phyloP scores from a whole-genome alignment of 2,329 filamentous ascomycete genomes.

The Colletotrichum sp. region DNA sequence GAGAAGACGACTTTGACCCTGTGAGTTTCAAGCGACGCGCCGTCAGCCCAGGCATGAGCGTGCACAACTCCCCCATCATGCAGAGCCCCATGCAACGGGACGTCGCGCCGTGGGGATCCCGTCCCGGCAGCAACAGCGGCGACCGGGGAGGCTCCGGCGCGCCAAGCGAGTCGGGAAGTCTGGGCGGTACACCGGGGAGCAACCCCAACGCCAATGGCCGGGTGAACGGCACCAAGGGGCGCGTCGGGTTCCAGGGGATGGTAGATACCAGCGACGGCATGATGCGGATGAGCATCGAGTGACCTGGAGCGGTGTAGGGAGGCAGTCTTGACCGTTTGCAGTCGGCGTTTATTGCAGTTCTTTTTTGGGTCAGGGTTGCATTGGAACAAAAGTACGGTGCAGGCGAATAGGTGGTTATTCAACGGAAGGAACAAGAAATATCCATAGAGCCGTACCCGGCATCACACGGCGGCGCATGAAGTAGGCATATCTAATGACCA shows the following conservation, averaged over 20 bases:
- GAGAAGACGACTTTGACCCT: slow-evolving; percentile 91
- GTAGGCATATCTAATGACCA: neutral
- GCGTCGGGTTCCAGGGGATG: slow-evolving; percentile 90
- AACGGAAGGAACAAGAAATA: neutral
- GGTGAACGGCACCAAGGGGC: slow-evolving; percentile 57
- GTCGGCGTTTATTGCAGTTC: neutral
- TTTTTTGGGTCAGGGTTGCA: neutral
- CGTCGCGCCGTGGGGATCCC: slow-evolving; percentile 72
- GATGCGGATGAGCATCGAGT: slow-evolving; percentile 98
- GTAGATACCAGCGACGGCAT: slow-evolving; percentile 92
- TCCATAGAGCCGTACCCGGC: slow-evolving; percentile 8
- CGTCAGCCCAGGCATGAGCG: slow-evolving; percentile 89
- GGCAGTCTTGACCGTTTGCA: too few species aligned
- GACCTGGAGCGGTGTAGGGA: neutral
- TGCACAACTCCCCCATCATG: slow-evolving; percentile 86
- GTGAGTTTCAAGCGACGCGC: slow-evolving; percentile 88
- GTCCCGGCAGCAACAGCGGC: slow-evolving; percentile 66
- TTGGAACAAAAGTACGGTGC: neutral
- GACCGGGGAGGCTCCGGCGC: slow-evolving; percentile 57
- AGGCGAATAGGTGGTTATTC: neutral
- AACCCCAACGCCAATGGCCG: slow-evolving; percentile 43
- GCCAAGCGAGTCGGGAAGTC: slow-evolving; percentile 54
- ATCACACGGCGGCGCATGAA: neutral
- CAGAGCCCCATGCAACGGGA: slow-evolving; percentile 84
- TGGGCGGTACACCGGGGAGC: slow-evolving; percentile 31